phyloP scores from a whole-genome alignment of 164 flowering plant species.

The Paratinospora sagittata region DNA sequence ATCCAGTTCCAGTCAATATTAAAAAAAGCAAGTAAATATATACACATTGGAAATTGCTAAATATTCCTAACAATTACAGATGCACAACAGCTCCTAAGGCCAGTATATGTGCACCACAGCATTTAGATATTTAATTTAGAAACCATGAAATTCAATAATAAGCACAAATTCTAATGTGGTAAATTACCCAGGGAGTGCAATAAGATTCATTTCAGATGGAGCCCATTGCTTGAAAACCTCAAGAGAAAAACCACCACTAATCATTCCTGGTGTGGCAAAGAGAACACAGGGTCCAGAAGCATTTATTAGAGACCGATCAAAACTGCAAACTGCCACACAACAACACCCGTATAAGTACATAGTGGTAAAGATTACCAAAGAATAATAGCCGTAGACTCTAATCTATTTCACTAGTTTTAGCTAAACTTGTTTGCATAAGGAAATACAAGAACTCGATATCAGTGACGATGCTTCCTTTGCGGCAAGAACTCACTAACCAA shows the following conservation, averaged over 20 bases:
- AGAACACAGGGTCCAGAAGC: slow-evolving; percentile 96
- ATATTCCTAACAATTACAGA: too few relatives aligned
- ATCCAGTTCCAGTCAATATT: too few relatives aligned
- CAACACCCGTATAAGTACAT: background rate
- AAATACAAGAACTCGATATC: too few relatives aligned
- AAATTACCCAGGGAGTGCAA: slow-evolving; percentile 77
- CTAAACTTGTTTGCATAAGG: background rate
- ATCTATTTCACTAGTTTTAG: background rate
- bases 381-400: background rate
- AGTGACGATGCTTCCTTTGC: too few relatives aligned
- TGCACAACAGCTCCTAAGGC: too few relatives aligned
- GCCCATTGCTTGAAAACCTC: slow-evolving; percentile 97
- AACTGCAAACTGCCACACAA: slow-evolving; percentile 54
- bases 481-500: too few relatives aligned
- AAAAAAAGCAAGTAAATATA: too few relatives aligned
- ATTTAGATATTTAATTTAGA: too few relatives aligned
- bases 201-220: slow-evolving; percentile 75
- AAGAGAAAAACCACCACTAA: slow-evolving; percentile 87
- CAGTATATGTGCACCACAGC: too few relatives aligned
- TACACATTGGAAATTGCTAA: too few relatives aligned
- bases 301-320: slow-evolving; percentile 74
- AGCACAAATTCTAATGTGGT: background rate
- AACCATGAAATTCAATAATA: background rate
- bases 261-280: slow-evolving; percentile 98
- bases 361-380: slow-evolving; percentile 5